Percentiles rank a stretch among this genome's conserved stretches.
Conservation (phyloP, 768 basidiomycete species). For the Grammothele lineata region DNA sequence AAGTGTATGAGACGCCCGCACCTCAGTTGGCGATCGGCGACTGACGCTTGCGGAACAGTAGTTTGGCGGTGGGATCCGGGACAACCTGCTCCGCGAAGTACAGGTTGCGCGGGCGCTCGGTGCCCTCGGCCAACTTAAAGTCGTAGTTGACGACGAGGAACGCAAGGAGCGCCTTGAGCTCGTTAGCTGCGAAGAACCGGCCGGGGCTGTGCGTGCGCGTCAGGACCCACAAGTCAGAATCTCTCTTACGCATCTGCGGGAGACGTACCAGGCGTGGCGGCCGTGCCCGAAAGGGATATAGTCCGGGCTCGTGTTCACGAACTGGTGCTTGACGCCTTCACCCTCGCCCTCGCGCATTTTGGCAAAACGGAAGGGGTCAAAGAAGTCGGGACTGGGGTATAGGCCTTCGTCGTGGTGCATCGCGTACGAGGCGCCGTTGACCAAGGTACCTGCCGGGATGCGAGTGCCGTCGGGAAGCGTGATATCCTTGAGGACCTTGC, state of each 20-base stretch:
- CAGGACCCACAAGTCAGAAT: background rate
- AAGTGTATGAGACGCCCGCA: too few species aligned
- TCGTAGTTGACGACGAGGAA: slow-evolving; percentile 28
- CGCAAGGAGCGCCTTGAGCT: slow-evolving; percentile 30
- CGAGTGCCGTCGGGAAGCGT: slow-evolving; percentile 41
- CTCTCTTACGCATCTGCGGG: too few species aligned
- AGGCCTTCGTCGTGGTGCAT: slow-evolving; percentile 28
- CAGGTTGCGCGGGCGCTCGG: background rate
- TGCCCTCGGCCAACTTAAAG: slow-evolving; percentile 18
- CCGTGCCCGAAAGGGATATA: slow-evolving; percentile 16
- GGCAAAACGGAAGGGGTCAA: slow-evolving; percentile 40
- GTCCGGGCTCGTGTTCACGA: slow-evolving; percentile 5
- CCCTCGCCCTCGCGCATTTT: slow-evolving; percentile 12
- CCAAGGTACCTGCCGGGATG: slow-evolving; percentile 35
- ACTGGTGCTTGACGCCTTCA: slow-evolving; percentile 11
- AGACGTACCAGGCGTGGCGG: slow-evolving; percentile 14
- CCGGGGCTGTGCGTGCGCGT: slow-evolving; percentile 33
- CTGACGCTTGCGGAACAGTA: background rate
- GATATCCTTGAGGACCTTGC: slow-evolving; percentile 34
- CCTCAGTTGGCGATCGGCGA: background rate
- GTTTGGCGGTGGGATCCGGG: background rate
- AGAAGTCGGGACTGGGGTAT: slow-evolving; percentile 32
- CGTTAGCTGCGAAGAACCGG: slow-evolving; percentile 29
- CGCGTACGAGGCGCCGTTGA: slow-evolving; percentile 26
- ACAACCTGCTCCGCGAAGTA: background rate